Conservation (phyloP, 2,329 filamentous ascomycete species). For the Cercospora janseana region DNA sequence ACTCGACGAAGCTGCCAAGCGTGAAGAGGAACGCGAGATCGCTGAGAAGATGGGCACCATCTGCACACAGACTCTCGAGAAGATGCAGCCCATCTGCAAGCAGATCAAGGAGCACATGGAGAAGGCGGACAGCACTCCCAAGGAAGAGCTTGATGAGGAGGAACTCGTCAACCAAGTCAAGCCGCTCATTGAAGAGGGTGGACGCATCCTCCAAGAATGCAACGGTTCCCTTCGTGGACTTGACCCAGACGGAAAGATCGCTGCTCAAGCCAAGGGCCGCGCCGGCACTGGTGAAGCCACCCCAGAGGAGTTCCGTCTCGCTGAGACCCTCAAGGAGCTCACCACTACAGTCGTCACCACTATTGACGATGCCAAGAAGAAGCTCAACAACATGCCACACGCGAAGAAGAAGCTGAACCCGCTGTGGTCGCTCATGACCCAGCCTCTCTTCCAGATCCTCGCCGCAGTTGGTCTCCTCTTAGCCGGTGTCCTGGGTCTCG, state of each 20-base stretch:
- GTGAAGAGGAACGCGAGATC: slow-evolving; percentile 70
- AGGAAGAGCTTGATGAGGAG: slow-evolving; percentile 88
- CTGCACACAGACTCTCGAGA: slow-evolving; percentile 76
- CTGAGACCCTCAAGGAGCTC: slow-evolving; percentile 81
- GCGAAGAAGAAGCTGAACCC: slow-evolving; percentile 94
- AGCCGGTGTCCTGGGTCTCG: slow-evolving; percentile 77
- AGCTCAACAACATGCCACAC: slow-evolving; percentile 86
- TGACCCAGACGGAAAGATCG: slow-evolving; percentile 83
- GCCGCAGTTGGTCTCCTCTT: slow-evolving; percentile 82
- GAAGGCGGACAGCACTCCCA: slow-evolving; percentile 72
- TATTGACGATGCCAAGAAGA: slow-evolving; percentile 84
- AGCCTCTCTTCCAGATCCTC: slow-evolving; percentile 89
- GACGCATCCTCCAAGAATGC: slow-evolving; percentile 77
- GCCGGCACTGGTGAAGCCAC: slow-evolving; percentile 71
- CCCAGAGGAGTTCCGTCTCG: slow-evolving; percentile 79
- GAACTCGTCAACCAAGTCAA: slow-evolving; percentile 81
- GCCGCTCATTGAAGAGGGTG: slow-evolving; percentile 83
- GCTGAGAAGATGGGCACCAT: slow-evolving; percentile 71
- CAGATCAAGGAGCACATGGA: slow-evolving; percentile 84
- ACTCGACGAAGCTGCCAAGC: slow-evolving; percentile 51
- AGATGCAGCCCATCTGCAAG: slow-evolving; percentile 79
- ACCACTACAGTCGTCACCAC: slow-evolving; percentile 76
- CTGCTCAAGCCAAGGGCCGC: slow-evolving; percentile 80
- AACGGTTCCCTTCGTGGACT: slow-evolving; percentile 84
- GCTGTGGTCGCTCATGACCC: slow-evolving; percentile 76